These are phyloP conservation scores for Colletotrichum karsti DNA, from an alignment of 2,329 filamentous ascomycete species.

Conservation along the genomic window DNA sequence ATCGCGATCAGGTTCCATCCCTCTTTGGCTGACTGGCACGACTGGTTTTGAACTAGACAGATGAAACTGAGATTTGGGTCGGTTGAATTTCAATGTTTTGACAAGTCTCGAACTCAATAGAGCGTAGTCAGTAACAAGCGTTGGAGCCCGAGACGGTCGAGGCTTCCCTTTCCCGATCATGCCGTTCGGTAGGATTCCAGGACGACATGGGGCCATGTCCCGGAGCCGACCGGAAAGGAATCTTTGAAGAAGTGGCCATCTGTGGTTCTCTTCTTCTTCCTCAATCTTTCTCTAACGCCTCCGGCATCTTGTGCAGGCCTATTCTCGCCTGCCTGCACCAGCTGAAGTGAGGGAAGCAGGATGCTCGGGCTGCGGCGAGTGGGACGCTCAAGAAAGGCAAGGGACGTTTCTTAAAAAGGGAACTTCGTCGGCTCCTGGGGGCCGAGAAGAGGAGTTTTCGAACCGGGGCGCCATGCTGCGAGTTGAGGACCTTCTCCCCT, in stretches of 20 bases:
- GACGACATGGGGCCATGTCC: neutral
- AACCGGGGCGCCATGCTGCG: conserved; percentile 5
- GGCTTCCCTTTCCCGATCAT: conserved; percentile 9
- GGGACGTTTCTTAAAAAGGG: neutral
- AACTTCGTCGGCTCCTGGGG: neutral
- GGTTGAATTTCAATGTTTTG: conserved; percentile 1
- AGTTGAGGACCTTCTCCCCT: neutral
- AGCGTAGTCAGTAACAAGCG: too few relatives aligned
- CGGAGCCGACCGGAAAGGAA: neutral
- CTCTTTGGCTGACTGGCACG: too few relatives aligned
- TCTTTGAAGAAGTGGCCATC: neutral
- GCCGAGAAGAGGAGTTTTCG: neutral
- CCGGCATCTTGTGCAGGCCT: neutral
- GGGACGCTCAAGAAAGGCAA: neutral
- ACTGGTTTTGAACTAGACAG: too few relatives aligned
- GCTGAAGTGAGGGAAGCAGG: neutral
- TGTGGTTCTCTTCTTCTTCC: neutral
- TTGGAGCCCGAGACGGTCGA: conserved; percentile 6
- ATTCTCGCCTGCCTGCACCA: neutral
- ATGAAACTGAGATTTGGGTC: too few relatives aligned
- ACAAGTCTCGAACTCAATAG: neutral
- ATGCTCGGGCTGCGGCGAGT: neutral
- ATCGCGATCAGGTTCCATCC: neutral
- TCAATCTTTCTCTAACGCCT: neutral
- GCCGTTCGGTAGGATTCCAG: neutral